A percentile compares a stretch with the other conserved stretches of the same genome.
phyloP scores from a whole-genome alignment of 495 filamentous ascomycete species.

The Clohesyomyces aquaticus region DNA sequence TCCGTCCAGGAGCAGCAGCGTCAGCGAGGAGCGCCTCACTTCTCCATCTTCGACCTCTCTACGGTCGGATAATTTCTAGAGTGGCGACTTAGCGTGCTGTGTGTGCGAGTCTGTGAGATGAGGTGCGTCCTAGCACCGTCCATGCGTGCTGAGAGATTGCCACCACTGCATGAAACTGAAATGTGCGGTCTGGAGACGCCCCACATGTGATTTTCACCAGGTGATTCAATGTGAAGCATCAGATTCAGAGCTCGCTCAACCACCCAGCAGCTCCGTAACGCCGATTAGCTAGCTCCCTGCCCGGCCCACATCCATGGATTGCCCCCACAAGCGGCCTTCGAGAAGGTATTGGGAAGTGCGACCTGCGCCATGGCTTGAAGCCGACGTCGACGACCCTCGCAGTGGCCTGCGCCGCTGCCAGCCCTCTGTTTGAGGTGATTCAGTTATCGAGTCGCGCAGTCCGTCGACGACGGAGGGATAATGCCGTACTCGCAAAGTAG shows the following conservation, averaged over 20 bases:
- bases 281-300: background rate
- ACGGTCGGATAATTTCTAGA: slow-evolving; percentile 21
- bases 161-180: slow-evolving; percentile 29
- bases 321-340: slow-evolving; percentile 13
- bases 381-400: background rate
- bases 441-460: too few relatives aligned
- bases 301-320: background rate
- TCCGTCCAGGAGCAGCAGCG: background rate
- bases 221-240: background rate
- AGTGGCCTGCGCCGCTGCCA: background rate
- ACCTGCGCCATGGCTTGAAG: slow-evolving; percentile 4
- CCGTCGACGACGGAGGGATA: too few relatives aligned
- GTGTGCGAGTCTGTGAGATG: slow-evolving; percentile 9
- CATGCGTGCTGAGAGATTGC: slow-evolving; percentile 17
- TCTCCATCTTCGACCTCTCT: background rate
- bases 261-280: too few relatives aligned
- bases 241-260: slow-evolving; percentile 5
- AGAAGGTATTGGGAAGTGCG: slow-evolving; percentile 19
- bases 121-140: slow-evolving; percentile 9
- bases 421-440: background rate
- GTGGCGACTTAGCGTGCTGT: background rate
- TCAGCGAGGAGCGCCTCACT: slow-evolving; percentile 1
- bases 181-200: background rate
- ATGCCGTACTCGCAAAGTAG: background rate
- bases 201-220: background rate